A percentile compares a stretch with the other conserved stretches of the same genome.
Evolutionary conservation across 495 filamentous ascomycete genomes (phyloP).

Genomic region (Astrothelium subdiscretum): DNA sequence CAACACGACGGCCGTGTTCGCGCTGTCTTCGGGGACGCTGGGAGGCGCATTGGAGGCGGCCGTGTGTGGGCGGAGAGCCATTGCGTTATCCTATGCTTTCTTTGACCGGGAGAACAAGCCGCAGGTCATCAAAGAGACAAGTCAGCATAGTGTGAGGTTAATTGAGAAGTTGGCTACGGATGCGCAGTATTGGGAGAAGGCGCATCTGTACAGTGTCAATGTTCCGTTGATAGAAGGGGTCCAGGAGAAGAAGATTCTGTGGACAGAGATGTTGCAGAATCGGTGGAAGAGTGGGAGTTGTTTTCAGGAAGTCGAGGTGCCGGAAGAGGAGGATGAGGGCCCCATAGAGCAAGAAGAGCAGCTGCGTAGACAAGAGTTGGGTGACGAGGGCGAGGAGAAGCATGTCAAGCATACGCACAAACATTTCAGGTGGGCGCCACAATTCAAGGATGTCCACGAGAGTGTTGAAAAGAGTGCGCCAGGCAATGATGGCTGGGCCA

Average conservation of each 20-base stretch:
- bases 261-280: slow-evolving; percentile 77
- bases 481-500: slow-evolving; percentile 91
- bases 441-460: slow-evolving; percentile 72
- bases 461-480: slow-evolving; percentile 68
- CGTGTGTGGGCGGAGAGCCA: slow-evolving; percentile 56
- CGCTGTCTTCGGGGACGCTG: slow-evolving; percentile 78
- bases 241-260: slow-evolving; percentile 56
- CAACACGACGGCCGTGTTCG: slow-evolving; percentile 86
- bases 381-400: slow-evolving; percentile 12
- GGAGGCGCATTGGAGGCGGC: slow-evolving; percentile 89
- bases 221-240: slow-evolving; percentile 66
- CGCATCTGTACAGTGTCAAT: slow-evolving; percentile 68
- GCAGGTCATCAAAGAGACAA: slow-evolving; percentile 61
- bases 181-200: slow-evolving; percentile 56
- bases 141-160: slow-evolving; percentile 53
- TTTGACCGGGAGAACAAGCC: slow-evolving; percentile 70
- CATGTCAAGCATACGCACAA: slow-evolving; percentile 40
- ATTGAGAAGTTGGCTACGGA: slow-evolving; percentile 65
- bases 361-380: slow-evolving; percentile 45
- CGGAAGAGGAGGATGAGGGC: slow-evolving; percentile 35
- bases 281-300: slow-evolving; percentile 72
- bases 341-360: slow-evolving; percentile 47
- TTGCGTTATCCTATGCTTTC: slow-evolving; percentile 84
- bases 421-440: slow-evolving; percentile 90
- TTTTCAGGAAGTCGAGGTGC: slow-evolving; percentile 61